Conservation (phyloP, 306 rosid genomes). For the Pachyrhizus erosus region DNA sequence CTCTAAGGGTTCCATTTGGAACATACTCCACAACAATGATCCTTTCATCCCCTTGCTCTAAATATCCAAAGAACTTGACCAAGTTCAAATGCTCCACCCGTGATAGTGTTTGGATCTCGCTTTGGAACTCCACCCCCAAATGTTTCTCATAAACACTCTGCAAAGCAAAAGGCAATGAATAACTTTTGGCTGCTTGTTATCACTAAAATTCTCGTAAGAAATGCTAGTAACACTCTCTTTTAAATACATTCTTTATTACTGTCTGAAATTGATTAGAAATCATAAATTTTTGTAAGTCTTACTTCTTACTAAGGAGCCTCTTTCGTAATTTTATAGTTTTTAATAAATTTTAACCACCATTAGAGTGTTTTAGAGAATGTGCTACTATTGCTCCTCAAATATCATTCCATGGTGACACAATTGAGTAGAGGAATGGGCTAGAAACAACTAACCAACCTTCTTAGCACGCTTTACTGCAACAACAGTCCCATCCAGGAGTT, state of each 20-base stretch:
- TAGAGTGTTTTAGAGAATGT: too few species aligned
- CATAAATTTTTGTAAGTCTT: too few species aligned
- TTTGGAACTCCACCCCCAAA: slow-evolving; percentile 81
- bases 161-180: slow-evolving; percentile 39
- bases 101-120: slow-evolving; percentile 86
- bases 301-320: too few species aligned
- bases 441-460: slow-evolving; percentile 64
- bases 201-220: slow-evolving; percentile 2
- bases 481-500: slow-evolving; percentile 67
- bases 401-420: slow-evolving; percentile 22
- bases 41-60: slow-evolving; percentile 80
- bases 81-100: slow-evolving; percentile 87
- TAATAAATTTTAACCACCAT: too few species aligned
- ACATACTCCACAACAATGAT: slow-evolving; percentile 87
- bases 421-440: neutral
- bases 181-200: slow-evolving; percentile 5
- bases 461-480: slow-evolving; percentile 95
- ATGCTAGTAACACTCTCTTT: too few species aligned
- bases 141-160: slow-evolving; percentile 82
- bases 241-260: too few species aligned
- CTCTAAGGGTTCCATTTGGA: slow-evolving; percentile 91
- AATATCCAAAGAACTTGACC: slow-evolving; percentile 81
- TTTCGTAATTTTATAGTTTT: too few species aligned
- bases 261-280: too few species aligned
- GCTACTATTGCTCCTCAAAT: too few species aligned